phyloP scores from a whole-genome alignment of 2,329 filamentous ascomycete species.

The Raffaelea arxii region DNA sequence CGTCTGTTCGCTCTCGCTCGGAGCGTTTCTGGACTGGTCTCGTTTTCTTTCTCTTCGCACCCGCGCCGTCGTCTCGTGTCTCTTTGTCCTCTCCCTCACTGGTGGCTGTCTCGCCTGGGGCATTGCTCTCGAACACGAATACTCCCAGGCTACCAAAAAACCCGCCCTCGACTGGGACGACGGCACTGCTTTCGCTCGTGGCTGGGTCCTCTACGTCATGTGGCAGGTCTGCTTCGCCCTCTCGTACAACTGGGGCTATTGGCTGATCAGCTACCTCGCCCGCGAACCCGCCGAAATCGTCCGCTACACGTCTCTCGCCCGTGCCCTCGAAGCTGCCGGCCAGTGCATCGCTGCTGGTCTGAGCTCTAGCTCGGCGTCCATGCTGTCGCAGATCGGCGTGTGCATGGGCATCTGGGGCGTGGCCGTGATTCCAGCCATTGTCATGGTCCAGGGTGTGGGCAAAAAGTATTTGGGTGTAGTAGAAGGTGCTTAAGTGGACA shows the following conservation, averaged over 20 bases:
- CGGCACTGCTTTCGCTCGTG: background rate
- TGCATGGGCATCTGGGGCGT: constrained; percentile 1
- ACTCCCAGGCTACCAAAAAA: background rate
- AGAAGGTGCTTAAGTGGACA: no score
- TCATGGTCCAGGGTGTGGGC: background rate
- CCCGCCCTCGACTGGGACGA: background rate
- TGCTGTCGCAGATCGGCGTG: background rate
- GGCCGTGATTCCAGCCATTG: background rate
- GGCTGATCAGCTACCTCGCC: background rate
- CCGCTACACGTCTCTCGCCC: background rate
- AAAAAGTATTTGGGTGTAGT: background rate
- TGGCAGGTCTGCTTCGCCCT: constrained; percentile 1
- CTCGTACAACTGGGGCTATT: constrained; percentile 3
- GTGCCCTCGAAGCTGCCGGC: background rate
- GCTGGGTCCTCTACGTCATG: constrained; percentile 2
- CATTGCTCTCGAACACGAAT: background rate
- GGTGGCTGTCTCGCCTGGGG: constrained; percentile 3
- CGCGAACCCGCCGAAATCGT: background rate
- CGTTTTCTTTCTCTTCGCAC: constrained; percentile 39
- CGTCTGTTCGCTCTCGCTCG: background rate
- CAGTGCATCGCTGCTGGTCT: constrained; percentile 1
- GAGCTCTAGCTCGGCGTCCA: background rate
- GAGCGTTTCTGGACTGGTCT: background rate
- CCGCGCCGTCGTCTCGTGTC: constrained; percentile 29
- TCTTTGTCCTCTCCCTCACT: background rate